Evolutionary conservation across 2,329 filamentous ascomycete species (phyloP), one percentile per base, ranked within the genome.

Genomic region (Epichloe coenophiala): DNA sequence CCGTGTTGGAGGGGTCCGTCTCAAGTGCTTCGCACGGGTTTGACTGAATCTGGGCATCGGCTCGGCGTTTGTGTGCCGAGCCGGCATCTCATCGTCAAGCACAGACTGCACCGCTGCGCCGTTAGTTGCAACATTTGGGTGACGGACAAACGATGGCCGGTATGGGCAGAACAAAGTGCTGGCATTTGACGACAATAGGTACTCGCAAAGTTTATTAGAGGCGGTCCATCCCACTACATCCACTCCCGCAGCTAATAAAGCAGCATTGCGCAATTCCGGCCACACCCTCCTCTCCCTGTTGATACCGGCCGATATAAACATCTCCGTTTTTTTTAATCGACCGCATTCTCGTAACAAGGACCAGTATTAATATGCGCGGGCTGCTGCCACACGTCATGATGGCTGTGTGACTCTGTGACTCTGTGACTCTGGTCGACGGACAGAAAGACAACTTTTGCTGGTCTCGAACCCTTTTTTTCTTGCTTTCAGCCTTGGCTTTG

Each of bases 301-400:
- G 40, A 12, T 15, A 4, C 19, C 13, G 13, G 41, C 21, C 12
- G 41, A 23, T 40, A 45, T 45, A 50, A 50, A 50, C 35, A 31
- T 19, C 6, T n/a, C 36, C 17, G 17, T 17, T 17, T 17, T 17
- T 17, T 17, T 17, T 17, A 17, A 17, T 17, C 17, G 17, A 17
- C 17, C 23, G 23, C 23, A 31, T 21, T 44, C 41, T 27, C 23
- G 1, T 8, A 11, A 11, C 27, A 31, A 31, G 27, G 27, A 31
- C 27, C 27, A 31, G 27, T 11, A 31, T 1, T 41, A n/a, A 12
- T 13, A 54, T 53, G 52, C 42, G 8, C 40, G 23, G 43, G 38
- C 37, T 45, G 47, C 19, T 50, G 47, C 51, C 51, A 54, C 53
- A 52, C 56, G 51, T 45, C 53, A 45, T 49, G 21, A 38, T 51